A percentile compares a stretch with the other conserved stretches of the same genome.
Conservation (phyloP, 2,329 filamentous ascomycete species). For the Teratosphaeriaceae sp. region DNA sequence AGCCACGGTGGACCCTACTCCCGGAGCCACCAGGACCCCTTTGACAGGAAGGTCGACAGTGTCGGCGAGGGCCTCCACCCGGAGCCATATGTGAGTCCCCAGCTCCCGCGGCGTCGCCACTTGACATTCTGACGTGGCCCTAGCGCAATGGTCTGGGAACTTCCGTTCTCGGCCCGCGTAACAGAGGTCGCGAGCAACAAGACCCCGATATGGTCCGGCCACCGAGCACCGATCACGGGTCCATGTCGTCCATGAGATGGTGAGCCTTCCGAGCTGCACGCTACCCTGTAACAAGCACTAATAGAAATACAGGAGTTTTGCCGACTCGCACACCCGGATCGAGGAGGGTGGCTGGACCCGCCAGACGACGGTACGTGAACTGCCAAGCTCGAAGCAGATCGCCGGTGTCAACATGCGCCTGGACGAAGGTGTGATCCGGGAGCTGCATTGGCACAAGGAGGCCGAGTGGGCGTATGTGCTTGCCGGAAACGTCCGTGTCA, state of each 20-base stretch:
- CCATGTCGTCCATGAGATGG: constrained; percentile 66
- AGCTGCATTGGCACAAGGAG: constrained; percentile 76
- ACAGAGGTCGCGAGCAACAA: constrained; percentile 59
- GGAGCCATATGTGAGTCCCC: constrained; percentile 42
- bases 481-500: constrained; percentile 61
- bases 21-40: constrained; percentile 53
- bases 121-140: constrained; percentile 2
- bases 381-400: constrained; percentile 60
- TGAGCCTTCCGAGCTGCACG: constrained; percentile 6
- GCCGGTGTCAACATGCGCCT: constrained; percentile 75
- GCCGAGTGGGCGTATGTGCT: constrained; percentile 74
- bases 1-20: constrained; percentile 46
- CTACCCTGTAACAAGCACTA: not conserved
- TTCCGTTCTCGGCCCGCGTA: constrained; percentile 63
- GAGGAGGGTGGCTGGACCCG: constrained; percentile 72
- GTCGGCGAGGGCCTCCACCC: constrained; percentile 56
- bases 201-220: constrained; percentile 66
- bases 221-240: constrained; percentile 66
- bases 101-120: no score
- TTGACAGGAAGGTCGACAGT: constrained; percentile 57
- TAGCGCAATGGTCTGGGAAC: constrained; percentile 45
- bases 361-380: constrained; percentile 62
- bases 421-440: constrained; percentile 64
- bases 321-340: constrained; percentile 41
- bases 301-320: constrained; percentile 29